Evolutionary conservation across 805 yeast genomes (phyloP), one percentile per base, ranked within the genome.

Genomic region (Yarrowia sp.): DNA sequence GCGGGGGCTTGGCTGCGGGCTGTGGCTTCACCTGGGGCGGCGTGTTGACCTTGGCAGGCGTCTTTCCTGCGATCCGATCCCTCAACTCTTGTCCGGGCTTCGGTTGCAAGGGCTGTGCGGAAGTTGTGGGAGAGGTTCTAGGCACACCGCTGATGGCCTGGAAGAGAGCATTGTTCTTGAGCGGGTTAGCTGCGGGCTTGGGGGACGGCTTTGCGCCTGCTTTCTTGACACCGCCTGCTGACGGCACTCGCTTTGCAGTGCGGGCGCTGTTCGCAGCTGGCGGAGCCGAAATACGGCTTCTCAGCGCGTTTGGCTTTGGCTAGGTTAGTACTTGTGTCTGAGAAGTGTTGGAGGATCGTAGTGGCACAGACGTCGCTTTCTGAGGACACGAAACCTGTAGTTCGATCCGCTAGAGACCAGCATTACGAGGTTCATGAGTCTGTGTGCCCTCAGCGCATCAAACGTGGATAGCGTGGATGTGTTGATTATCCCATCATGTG

Each of bases 111-210:
- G 36, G 19, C 8, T 21, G 29, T 0, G 36, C 18, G 2, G 38
- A 10, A 3, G 55, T 10, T 3, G 38, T 24, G 9, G 55, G 25
- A 19, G 55, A 31, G 1, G 27, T 16, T 33, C 58, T 3, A 6
- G 58, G 58, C 8, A 51, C 16, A 12, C 58, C 58, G 6, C 35
- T 24, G 29, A 51, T 31, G n/a, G 58, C 58, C 42, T 51, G 58
- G 42, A 51, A 51, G 6, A 51, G 58, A 0, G 58, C 58, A 12
- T 51, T 51, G 24, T 24, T 13, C 32, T 47, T 47, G 2, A 35
- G 42, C 16, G 24, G 42, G 32, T 51, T 51, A 18, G 38, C 29
- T 3, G 38, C 2, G 6, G n/a, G 36, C 25, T 18, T 29, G 27
- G 22, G 2, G 13, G 44, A 6, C 3, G 29, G 46, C 16, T 41